A percentile compares a stretch with the other conserved stretches of the same genome.
phyloP scores from a whole-genome alignment of 371 early-diverging fungal species.

The Lichtheimia ramosa region DNA sequence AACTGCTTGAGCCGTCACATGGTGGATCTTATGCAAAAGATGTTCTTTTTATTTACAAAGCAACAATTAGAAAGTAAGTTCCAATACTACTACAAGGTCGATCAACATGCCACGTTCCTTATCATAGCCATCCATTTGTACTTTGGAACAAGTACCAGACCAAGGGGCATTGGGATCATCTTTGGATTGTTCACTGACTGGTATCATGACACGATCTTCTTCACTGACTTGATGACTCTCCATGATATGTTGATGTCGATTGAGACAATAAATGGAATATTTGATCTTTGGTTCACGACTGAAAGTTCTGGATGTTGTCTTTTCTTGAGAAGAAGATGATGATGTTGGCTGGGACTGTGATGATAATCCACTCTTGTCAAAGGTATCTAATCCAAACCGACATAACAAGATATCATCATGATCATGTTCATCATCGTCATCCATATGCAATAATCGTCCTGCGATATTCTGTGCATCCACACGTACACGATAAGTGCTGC shows the following conservation, averaged over 20 bases:
- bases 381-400: constrained; percentile 36
- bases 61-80: not conserved
- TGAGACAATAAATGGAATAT: constrained; percentile 46
- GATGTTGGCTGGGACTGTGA: not conserved
- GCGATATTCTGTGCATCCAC: constrained; percentile 39
- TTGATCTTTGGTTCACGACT: constrained; percentile 26
- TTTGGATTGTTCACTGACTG: constrained; percentile 37
- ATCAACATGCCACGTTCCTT: not conserved
- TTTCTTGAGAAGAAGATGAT: not conserved
- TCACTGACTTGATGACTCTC: constrained; percentile 29
- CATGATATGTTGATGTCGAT: constrained; percentile 28
- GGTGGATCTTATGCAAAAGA: not conserved
- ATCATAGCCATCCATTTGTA: not conserved
- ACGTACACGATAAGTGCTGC: constrained; percentile 34
- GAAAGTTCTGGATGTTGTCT: not conserved
- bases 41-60: not conserved
- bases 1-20: not conserved
- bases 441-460: constrained; percentile 13
- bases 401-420: constrained; percentile 22
- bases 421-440: constrained; percentile 13
- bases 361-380: not conserved
- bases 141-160: not conserved
- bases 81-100: not conserved
- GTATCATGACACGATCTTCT: constrained; percentile 41
- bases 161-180: not conserved